Evolutionary conservation across 225 moss, liverwort and hornwort species (phyloP).

Genomic region (Pleurozium schreberi): DNA sequence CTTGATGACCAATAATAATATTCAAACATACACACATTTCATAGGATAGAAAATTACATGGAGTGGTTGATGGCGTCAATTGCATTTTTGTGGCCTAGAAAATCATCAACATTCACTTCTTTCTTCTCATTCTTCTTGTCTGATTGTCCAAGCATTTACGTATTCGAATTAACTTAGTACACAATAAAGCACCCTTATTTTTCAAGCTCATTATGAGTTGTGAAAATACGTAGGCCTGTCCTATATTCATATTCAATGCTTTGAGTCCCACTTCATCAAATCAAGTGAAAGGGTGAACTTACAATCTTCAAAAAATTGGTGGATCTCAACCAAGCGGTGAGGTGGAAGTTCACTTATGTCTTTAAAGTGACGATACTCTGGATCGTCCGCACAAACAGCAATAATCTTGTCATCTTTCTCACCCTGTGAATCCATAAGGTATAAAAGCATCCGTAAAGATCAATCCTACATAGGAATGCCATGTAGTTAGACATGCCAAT

Average conservation of each 20-base stretch:
- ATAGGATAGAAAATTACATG: constrained; percentile 23
- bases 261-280: background rate
- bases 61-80: constrained; percentile 58
- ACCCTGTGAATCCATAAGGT: constrained; percentile 20
- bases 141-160: background rate
- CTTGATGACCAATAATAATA: background rate
- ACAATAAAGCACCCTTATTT: background rate
- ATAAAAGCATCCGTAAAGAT: background rate
- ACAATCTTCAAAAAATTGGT: constrained; percentile 86
- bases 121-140: constrained; percentile 90
- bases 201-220: background rate
- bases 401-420: constrained; percentile 92
- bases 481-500: background rate
- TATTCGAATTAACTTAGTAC: background rate
- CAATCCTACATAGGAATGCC: background rate
- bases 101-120: constrained; percentile 62
- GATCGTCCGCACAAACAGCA: constrained; percentile 77
- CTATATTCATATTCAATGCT: background rate
- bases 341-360: constrained; percentile 81
- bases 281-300: background rate
- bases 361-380: constrained; percentile 55
- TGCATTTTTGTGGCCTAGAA: constrained; percentile 60
- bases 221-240: background rate
- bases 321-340: constrained; percentile 68
- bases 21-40: background rate